Percentiles rank a stretch among this genome's conserved stretches.
These are phyloP conservation scores for Tuber indicum DNA, from an alignment of 495 filamentous ascomycete genomes.

Conservation along the genomic window DNA sequence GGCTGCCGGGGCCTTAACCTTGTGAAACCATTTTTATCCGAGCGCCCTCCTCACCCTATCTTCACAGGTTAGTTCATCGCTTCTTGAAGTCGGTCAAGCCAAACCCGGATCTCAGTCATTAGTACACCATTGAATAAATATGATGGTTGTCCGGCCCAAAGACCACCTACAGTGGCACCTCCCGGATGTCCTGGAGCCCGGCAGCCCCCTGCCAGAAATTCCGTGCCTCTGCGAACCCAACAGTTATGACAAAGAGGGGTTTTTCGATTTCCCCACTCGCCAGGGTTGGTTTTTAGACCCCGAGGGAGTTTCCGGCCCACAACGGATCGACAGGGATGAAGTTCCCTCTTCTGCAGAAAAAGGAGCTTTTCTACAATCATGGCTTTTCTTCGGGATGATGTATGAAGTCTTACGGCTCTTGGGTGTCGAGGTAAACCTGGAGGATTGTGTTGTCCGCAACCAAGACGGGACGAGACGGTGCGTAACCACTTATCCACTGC, in stretches of 20 bases:
- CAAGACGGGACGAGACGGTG: background rate
- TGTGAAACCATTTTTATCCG: background rate
- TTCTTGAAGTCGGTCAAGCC: background rate
- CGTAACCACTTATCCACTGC: background rate
- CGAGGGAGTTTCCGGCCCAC: background rate
- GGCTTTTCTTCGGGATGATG: conserved; percentile 19
- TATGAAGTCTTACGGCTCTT: conserved; percentile 4
- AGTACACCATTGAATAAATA: background rate
- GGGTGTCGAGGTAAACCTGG: background rate
- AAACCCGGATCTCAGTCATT: background rate
- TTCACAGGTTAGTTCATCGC: background rate
- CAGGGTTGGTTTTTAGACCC: background rate
- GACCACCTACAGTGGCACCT: background rate
- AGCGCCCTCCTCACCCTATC: background rate
- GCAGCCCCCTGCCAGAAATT: background rate
- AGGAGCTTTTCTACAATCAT: conserved; percentile 14
- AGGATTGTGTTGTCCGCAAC: background rate
- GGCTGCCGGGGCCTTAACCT: background rate
- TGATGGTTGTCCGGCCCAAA: background rate
- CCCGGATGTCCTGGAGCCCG: conserved; percentile 4
- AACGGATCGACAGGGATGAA: background rate
- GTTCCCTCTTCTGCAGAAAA: conserved; percentile 1
- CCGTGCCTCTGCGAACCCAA: conserved; percentile 9
- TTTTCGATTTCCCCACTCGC: conserved; percentile 4
- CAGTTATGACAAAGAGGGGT: conserved; percentile 8